Evolutionary conservation across 768 basidiomycete species (phyloP), one percentile per base, ranked within the genome.

Genomic region (Tubosaeta sp.): DNA sequence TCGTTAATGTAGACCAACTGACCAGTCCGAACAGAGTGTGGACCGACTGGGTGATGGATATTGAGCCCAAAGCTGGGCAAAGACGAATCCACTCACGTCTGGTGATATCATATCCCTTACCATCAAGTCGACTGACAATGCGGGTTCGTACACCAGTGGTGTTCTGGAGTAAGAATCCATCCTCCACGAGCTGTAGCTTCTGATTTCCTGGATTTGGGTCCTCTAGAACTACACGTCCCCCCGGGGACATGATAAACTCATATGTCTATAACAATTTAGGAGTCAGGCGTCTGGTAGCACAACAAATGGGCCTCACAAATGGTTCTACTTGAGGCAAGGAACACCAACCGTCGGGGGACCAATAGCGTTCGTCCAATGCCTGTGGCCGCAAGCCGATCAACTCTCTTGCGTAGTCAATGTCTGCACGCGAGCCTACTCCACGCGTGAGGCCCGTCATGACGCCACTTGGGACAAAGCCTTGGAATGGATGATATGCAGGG

Each of bases 1-100:
- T 95, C 92, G 59, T 88, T 85, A 63, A 95, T 74, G 61, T 90
- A 87, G 39, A 97, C 90, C 27, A 77, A 65, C 60, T 95, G 91
- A 0, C 93, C 93, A 0, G 84, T 81, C 43, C 84, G 78, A 38
- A 95, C 85, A 34, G 82, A 73, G 61, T 91, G 84, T 49, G 88
- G 91, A 0, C 91, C 92, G 61, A 95, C 91, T 94, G 53, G 11
- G 22, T 17, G 33, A 13, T 53, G 8, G 26, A 27, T 43, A n/a
- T 29, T 60, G 43, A 59, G 47, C 25, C 25, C n/a, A 50, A 45
- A 32, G 29, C 2, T 46, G 26, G 35, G 34, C 46, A 42, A 32
- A 42, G 4, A 22, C 11, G 31, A 11, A 54, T 38, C 34, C 17
- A 67, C 86, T 63, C 59, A 94, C 94, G 72, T 73, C 83, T 90